phyloP scores from a whole-genome alignment of 768 basidiomycete genomes.

The Mycena indigotica region DNA sequence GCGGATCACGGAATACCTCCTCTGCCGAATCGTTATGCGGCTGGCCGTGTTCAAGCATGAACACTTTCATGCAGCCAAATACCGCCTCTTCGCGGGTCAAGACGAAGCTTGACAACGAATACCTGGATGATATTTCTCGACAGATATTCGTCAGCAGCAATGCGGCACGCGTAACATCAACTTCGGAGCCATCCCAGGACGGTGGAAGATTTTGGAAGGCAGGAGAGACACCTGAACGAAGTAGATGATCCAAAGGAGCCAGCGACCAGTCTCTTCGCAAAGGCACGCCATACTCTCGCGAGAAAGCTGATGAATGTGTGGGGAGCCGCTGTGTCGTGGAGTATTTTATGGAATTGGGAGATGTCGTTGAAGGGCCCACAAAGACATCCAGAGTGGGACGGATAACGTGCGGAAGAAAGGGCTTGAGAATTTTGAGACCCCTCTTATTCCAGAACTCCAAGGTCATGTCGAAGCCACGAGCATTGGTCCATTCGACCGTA shows the following conservation, averaged over 20 bases:
- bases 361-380: slow-evolving; percentile 54
- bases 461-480: slow-evolving; percentile 40
- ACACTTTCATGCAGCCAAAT: slow-evolving; percentile 88
- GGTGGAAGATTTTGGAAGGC: slow-evolving; percentile 70
- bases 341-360: slow-evolving; percentile 56
- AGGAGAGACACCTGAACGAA: slow-evolving; percentile 70
- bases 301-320: slow-evolving; percentile 19
- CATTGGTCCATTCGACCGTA: slow-evolving; percentile 42
- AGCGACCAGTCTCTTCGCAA: slow-evolving; percentile 67
- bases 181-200: slow-evolving; percentile 79
- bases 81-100: slow-evolving; percentile 59
- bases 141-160: slow-evolving; percentile 60
- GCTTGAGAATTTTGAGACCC: slow-evolving; percentile 52
- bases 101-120: slow-evolving; percentile 44
- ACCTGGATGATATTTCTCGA: slow-evolving; percentile 46
- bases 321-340: slow-evolving; percentile 59
- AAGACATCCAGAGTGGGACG: slow-evolving; percentile 41
- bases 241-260: slow-evolving; percentile 71
- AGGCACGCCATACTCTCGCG: slow-evolving; percentile 45
- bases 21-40: slow-evolving; percentile 47
- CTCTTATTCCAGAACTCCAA: slow-evolving; percentile 51
- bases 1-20: slow-evolving; percentile 81
- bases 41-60: slow-evolving; percentile 93
- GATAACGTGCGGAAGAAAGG: slow-evolving; percentile 59
- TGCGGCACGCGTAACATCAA: slow-evolving; percentile 71